A percentile compares a stretch with the other conserved stretches of the same genome.
Conservation (phyloP, 2,329 filamentous ascomycete species). For the Fusarium graminum region DNA sequence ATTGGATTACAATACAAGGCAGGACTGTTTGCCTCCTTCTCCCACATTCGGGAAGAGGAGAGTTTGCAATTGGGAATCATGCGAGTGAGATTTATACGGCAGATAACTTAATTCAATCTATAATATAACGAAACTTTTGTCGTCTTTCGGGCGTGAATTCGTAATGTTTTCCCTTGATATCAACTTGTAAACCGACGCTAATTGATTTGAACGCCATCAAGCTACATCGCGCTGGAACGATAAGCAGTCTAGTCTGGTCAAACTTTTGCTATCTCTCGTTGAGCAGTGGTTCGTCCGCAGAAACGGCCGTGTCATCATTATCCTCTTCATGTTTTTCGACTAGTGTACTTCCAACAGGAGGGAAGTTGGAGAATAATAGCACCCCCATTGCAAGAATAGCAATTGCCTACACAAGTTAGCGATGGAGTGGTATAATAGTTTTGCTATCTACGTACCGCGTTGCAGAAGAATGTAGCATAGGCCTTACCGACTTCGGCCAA, state of each 20-base stretch:
- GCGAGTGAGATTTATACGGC: too few relatives aligned
- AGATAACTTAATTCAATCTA: too few relatives aligned
- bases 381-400: conserved; percentile 61
- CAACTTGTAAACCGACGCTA: too few relatives aligned
- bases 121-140: too few relatives aligned
- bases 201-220: too few relatives aligned
- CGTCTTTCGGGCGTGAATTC: too few relatives aligned
- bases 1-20: too few relatives aligned
- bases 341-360: conserved; percentile 54
- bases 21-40: too few relatives aligned
- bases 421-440: rapidly evolving
- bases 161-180: too few relatives aligned
- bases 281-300: conserved; percentile 12
- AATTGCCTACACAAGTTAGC: conserved; percentile 59
- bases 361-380: conserved; percentile 59
- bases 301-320: not conserved
- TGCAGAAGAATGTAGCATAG: conserved; percentile 75
- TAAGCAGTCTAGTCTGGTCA: not conserved
- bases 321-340: conserved; percentile 47
- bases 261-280: not conserved
- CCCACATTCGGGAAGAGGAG: too few relatives aligned
- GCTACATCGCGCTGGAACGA: not conserved
- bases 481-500: conserved; percentile 71
- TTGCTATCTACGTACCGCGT: conserved; percentile 63
- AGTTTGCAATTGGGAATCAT: too few relatives aligned